These are phyloP conservation scores for Tulasnella sp. DNA, from an alignment of 768 basidiomycete genomes.

Conservation along the genomic window DNA sequence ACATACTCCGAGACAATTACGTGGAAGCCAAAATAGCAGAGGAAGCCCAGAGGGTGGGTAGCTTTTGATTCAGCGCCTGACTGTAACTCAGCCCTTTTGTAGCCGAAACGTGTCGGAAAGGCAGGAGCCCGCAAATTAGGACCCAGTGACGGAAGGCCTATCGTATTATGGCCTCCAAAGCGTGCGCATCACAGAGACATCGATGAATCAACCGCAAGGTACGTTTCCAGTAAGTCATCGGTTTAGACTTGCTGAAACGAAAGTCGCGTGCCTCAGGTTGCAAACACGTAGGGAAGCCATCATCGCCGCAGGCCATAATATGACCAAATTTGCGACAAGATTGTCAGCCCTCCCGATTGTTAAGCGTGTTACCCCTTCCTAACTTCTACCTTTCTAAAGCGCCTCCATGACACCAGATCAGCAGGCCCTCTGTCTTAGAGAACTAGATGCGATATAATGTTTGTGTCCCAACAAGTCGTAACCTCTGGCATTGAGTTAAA, in stretches of 20 bases:
- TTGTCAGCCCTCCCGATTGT: conserved; percentile 39
- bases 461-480: too few species aligned
- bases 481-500: too few species aligned
- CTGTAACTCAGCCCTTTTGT: neutral
- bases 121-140: neutral
- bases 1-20: conserved; percentile 52
- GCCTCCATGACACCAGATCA: conserved; percentile 4
- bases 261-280: conserved; percentile 33
- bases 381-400: neutral
- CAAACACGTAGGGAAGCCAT: conserved; percentile 43
- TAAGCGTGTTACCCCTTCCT: too few species aligned
- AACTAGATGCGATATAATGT: neutral
- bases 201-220: neutral
- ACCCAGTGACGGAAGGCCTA: conserved; percentile 26
- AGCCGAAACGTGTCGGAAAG: neutral
- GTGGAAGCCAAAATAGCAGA: conserved; percentile 56
- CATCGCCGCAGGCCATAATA: conserved; percentile 44
- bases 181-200: conserved; percentile 39
- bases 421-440: neutral
- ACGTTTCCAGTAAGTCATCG: neutral
- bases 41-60: conserved; percentile 22
- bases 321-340: conserved; percentile 47
- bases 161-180: conserved; percentile 48
- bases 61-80: conserved; percentile 16
- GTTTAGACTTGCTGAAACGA: too few species aligned